Evolutionary conservation across 129 eudicot species (phyloP).

Genomic region (Centrapalus pauciflorus): DNA sequence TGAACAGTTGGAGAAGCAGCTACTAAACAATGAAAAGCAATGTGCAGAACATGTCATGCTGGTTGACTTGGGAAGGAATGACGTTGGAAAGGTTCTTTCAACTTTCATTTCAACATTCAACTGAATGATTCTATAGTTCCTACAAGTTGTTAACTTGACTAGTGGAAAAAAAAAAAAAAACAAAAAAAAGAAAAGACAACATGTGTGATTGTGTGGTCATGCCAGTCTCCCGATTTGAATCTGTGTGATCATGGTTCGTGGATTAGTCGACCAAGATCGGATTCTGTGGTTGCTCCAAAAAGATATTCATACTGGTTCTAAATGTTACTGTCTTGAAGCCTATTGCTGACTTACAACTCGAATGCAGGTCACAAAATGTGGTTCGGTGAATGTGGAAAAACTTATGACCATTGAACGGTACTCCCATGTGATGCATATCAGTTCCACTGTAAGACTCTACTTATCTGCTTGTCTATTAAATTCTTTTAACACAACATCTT

Average conservation of each 20-base stretch:
- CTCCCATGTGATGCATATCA: conserved; percentile 93
- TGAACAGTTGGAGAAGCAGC: conserved; percentile 35
- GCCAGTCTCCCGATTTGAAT: too few species aligned
- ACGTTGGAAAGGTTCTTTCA: conserved; percentile 71
- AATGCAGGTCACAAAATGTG: conserved; percentile 69
- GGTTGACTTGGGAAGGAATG: conserved; percentile 79
- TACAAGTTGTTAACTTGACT: too few species aligned
- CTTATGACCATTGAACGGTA: conserved; percentile 73
- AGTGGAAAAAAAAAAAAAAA: too few species aligned
- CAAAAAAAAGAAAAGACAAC: too few species aligned
- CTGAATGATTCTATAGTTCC: not conserved
- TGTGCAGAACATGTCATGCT: conserved; percentile 80
- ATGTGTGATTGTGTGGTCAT: too few species aligned
- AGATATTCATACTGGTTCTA: conserved; percentile 6
- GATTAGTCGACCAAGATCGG: too few species aligned
- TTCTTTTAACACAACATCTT: not conserved
- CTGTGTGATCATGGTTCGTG: too few species aligned
- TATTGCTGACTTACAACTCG: conserved; percentile 8
- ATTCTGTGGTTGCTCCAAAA: too few species aligned
- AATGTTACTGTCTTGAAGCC: not conserved
- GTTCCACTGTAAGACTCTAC: conserved; percentile 68
- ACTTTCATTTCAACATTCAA: not conserved
- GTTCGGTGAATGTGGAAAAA: conserved; percentile 79
- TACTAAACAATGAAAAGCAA: conserved; percentile 61
- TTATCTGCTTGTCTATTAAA: not conserved